Conservation (phyloP, 2,329 filamentous ascomycete species). For the Verticillium longisporum region DNA sequence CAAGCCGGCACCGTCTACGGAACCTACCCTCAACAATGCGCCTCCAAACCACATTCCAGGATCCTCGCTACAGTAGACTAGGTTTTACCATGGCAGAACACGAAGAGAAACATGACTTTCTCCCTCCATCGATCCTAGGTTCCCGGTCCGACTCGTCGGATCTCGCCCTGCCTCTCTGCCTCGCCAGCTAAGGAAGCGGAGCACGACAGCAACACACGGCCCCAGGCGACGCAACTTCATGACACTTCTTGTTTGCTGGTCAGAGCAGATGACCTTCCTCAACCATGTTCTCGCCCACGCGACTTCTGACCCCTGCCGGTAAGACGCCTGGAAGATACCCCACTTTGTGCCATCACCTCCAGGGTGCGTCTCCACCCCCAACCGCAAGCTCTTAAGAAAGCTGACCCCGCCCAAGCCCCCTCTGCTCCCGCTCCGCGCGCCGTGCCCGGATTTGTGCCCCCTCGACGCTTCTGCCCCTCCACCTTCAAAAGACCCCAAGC, state of each 20-base stretch:
- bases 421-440: neutral
- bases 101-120: neutral
- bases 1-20: too few relatives aligned
- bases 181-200: neutral
- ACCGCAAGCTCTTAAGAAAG: constrained; percentile 1
- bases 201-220: neutral
- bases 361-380: neutral
- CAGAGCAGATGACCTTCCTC: neutral
- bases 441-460: neutral
- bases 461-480: neutral
- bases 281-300: neutral
- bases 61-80: neutral
- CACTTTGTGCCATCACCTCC: neutral
- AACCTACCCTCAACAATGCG: neutral
- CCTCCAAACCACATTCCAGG: neutral
- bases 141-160: neutral
- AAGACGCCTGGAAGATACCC: neutral
- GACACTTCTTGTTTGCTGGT: neutral
- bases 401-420: neutral
- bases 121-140: neutral
- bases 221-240: neutral
- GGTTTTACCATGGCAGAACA: neutral
- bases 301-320: neutral
- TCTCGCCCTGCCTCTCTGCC: neutral
- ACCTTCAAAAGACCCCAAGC: neutral